Evolutionary conservation across 139 green algal species (phyloP).

Genomic region (Chlamydomonas urium): DNA sequence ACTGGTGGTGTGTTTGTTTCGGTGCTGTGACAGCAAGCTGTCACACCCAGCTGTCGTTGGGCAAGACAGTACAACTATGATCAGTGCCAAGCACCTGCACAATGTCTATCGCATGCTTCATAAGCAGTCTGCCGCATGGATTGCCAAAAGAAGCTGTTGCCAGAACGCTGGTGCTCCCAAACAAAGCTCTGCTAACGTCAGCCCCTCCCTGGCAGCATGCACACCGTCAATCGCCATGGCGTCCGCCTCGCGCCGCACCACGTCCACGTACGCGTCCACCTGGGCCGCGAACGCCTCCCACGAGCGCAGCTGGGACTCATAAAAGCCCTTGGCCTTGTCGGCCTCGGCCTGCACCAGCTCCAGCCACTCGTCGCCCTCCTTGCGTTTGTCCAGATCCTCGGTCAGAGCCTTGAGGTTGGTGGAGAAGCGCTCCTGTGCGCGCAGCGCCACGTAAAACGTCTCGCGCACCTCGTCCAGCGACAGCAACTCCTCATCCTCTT

Average conservation of each 20-base stretch:
- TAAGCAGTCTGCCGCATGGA: not conserved
- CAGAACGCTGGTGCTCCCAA: not conserved
- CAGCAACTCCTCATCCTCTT: too few species aligned
- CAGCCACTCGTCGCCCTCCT: slow-evolving; percentile 30
- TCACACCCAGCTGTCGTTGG: too few species aligned
- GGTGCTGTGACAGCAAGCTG: too few species aligned
- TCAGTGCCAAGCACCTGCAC: not conserved
- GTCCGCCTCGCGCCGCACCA: slow-evolving; percentile 28
- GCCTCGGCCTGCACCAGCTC: slow-evolving; percentile 28
- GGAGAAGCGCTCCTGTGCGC: slow-evolving; percentile 25
- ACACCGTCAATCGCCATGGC: slow-evolving; percentile 33
- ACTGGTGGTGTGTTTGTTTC: too few species aligned
- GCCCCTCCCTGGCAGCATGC: not conserved
- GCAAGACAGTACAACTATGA: not conserved
- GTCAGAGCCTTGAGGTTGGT: slow-evolving; percentile 17
- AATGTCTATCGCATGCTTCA: not conserved
- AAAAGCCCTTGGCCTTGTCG: slow-evolving; percentile 18
- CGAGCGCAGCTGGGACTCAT: slow-evolving; percentile 26
- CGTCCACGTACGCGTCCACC: slow-evolving; percentile 24
- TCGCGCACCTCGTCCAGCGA: slow-evolving; percentile 23
- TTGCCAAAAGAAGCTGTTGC: not conserved
- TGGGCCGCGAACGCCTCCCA: slow-evolving; percentile 19
- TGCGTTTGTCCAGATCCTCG: slow-evolving; percentile 16
- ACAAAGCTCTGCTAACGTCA: not conserved
- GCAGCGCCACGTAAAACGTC: slow-evolving; percentile 25